A percentile compares a stretch with the other conserved stretches of the same genome.
These are phyloP conservation scores for Paecilomyces fulvus DNA, from an alignment of 2,329 filamentous ascomycete species.

Conservation along the genomic window DNA sequence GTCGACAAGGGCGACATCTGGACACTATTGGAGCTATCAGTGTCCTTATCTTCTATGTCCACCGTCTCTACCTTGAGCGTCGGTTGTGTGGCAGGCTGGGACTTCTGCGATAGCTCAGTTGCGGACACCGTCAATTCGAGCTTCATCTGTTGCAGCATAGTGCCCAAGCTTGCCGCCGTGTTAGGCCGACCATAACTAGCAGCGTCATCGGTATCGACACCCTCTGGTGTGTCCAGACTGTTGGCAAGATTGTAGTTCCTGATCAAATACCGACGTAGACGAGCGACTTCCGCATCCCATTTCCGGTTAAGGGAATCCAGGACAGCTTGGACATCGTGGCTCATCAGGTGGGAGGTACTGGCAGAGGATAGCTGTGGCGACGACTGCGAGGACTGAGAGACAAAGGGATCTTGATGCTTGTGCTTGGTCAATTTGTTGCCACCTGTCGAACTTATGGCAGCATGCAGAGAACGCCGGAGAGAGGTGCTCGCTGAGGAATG, in stretches of 20 bases:
- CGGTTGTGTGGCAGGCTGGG: slow-evolving; percentile 7
- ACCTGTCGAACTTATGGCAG: slow-evolving; percentile 25
- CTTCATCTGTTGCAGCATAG: slow-evolving; percentile 31
- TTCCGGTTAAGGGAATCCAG: slow-evolving; percentile 34
- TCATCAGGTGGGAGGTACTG: slow-evolving; percentile 17
- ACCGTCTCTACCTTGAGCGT: neutral
- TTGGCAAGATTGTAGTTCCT: slow-evolving; percentile 38
- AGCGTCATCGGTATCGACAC: slow-evolving; percentile 19
- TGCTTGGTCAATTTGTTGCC: slow-evolving; percentile 26
- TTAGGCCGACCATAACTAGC: slow-evolving; percentile 28
- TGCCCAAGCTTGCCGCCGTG: slow-evolving; percentile 29
- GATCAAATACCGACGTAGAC: slow-evolving; percentile 36
- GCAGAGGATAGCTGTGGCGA: slow-evolving; percentile 8
- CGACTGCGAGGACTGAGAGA: slow-evolving; percentile 1
- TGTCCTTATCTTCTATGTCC: slow-evolving; percentile 1
- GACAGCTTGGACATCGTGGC: slow-evolving; percentile 34
- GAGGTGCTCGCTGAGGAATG: slow-evolving; percentile 27
- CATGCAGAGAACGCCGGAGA: slow-evolving; percentile 36
- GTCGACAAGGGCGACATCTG: slow-evolving; percentile 5
- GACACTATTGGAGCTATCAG: neutral
- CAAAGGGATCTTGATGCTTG: slow-evolving; percentile 8
- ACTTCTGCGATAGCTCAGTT: slow-evolving; percentile 16
- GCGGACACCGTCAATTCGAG: slow-evolving; percentile 24
- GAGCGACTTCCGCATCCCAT: slow-evolving; percentile 37
- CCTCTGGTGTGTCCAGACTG: slow-evolving; percentile 18